Evolutionary conservation across 805 yeast genomes (phyloP).

Genomic region (Pichia manshurica): DNA sequence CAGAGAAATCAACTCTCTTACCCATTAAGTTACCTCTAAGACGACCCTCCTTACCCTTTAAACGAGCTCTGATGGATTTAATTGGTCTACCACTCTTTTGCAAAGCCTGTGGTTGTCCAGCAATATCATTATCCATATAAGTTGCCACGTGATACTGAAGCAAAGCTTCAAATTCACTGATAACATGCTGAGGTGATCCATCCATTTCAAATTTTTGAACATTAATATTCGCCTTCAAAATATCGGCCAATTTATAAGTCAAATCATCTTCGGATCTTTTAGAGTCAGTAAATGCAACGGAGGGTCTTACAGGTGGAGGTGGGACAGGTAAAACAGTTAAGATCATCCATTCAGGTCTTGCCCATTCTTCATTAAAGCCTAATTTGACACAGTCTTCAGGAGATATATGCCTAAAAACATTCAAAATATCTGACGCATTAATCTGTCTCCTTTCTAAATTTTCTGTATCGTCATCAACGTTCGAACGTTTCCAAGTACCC

Average conservation of each 20-base stretch:
- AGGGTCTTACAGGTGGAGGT: constrained; percentile 99
- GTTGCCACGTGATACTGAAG: constrained; percentile 98
- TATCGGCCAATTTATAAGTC: constrained; percentile 95
- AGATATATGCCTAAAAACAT: constrained; percentile 86
- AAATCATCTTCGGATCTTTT: constrained; percentile 99
- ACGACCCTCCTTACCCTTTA: constrained; percentile 99
- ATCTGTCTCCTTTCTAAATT: constrained; percentile 90
- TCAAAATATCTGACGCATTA: constrained; percentile 82
- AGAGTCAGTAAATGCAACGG: constrained; percentile 95
- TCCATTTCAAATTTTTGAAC: constrained; percentile 97
- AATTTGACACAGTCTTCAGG: constrained; percentile 73
- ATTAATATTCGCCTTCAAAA: constrained; percentile 90
- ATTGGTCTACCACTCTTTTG: constrained; percentile 99
- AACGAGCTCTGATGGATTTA: constrained; percentile 97
- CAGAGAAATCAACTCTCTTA: constrained; percentile 98
- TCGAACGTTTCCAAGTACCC: constrained; percentile 96
- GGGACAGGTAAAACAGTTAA: constrained; percentile 98
- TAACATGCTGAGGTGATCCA: constrained; percentile 98
- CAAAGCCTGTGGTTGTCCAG: constrained; percentile 98
- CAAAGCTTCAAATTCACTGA: constrained; percentile 91
- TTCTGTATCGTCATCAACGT: constrained; percentile 69
- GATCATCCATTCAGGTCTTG: constrained; percentile 98
- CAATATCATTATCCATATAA: constrained; percentile 98
- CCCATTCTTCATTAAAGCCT: constrained; percentile 92
- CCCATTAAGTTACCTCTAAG: constrained; percentile 98